A percentile compares a stretch with the other conserved stretches of the same genome.
These are phyloP conservation scores for Huntiella omanensis DNA, from an alignment of 2,329 filamentous ascomycete genomes.

Conservation along the genomic window DNA sequence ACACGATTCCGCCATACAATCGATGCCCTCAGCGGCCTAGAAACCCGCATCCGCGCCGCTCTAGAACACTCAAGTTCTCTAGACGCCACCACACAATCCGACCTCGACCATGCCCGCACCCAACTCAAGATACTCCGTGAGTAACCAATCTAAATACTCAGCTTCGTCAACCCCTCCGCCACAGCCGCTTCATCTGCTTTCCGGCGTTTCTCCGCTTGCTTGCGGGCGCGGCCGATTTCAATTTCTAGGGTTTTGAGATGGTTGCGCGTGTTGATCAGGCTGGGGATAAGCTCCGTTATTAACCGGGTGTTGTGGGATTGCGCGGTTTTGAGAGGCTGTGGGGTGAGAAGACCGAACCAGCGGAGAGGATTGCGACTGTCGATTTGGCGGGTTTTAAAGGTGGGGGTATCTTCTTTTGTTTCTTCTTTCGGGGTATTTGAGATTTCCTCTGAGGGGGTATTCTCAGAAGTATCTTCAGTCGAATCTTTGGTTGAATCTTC, in stretches of 20 bases:
- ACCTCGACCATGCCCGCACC: not conserved
- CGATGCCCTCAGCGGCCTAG: slow-evolving; percentile 29
- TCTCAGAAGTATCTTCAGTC: not conserved
- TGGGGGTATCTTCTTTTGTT: not conserved
- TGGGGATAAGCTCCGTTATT: slow-evolving; percentile 38
- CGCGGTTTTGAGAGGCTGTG: slow-evolving; percentile 33
- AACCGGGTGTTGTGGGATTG: slow-evolving; percentile 38
- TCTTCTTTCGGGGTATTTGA: slow-evolving; percentile 10
- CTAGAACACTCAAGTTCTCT: not conserved
- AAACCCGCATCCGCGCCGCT: slow-evolving; percentile 21
- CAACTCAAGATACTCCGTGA: slow-evolving; percentile 9
- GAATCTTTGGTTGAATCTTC: slow-evolving; percentile 5
- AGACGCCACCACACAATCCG: not conserved
- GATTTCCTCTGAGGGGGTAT: slow-evolving; percentile 3
- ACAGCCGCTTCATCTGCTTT: not conserved
- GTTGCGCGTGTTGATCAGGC: slow-evolving; percentile 35
- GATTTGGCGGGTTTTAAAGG: not conserved
- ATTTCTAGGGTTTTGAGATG: slow-evolving; percentile 49
- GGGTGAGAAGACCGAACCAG: slow-evolving; percentile 38
- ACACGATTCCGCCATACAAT: slow-evolving; percentile 33
- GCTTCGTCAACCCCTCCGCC: not conserved
- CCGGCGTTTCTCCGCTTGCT: slow-evolving; percentile 31
- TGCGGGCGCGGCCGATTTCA: slow-evolving; percentile 43
- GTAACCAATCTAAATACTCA: too few species aligned
- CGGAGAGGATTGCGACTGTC: slow-evolving; percentile 31